Percentiles rank a stretch among this genome's conserved stretches.
phyloP scores from a whole-genome alignment of 768 basidiomycete genomes.

The Pleurotus tuoliensis region DNA sequence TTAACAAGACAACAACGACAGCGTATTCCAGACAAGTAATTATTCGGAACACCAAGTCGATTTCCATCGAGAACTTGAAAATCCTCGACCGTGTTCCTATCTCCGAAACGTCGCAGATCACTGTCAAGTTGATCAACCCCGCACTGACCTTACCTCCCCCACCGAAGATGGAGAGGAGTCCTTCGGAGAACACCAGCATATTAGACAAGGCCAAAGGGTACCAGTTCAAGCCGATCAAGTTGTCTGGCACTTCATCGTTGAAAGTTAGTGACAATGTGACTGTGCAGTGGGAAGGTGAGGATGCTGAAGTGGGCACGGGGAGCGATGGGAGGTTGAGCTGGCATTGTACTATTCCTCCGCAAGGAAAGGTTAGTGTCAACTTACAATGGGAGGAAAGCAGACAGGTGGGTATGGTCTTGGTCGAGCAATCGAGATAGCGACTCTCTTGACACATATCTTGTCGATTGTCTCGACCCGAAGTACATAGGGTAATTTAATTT shows the following conservation, averaged over 20 bases:
- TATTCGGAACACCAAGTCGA: conserved; percentile 4
- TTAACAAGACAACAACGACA: conserved; percentile 23
- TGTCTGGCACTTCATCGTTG: neutral
- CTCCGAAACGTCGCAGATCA: conserved; percentile 1
- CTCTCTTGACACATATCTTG: too few relatives aligned
- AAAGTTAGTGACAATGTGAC: neutral
- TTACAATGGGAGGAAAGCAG: neutral
- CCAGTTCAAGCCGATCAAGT: neutral
- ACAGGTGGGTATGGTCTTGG: neutral
- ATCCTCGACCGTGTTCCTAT: conserved; percentile 3
- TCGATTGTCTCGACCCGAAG: too few relatives aligned
- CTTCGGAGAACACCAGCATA: too few relatives aligned
- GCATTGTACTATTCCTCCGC: neutral
- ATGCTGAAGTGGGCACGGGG: neutral
- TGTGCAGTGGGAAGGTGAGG: neutral
- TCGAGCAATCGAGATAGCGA: too few relatives aligned
- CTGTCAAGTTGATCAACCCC: conserved; percentile 31
- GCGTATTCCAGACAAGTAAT: neutral
- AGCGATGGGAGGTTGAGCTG: neutral
- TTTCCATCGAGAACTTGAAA: neutral
- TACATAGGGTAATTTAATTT: too few relatives aligned
- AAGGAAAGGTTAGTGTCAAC: neutral
- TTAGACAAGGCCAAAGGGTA: too few relatives aligned
- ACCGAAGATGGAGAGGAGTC: neutral
- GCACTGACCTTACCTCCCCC: conserved; percentile 30